Conservation (phyloP, 768 basidiomycete genomes). For the Amanita polypyramis region DNA sequence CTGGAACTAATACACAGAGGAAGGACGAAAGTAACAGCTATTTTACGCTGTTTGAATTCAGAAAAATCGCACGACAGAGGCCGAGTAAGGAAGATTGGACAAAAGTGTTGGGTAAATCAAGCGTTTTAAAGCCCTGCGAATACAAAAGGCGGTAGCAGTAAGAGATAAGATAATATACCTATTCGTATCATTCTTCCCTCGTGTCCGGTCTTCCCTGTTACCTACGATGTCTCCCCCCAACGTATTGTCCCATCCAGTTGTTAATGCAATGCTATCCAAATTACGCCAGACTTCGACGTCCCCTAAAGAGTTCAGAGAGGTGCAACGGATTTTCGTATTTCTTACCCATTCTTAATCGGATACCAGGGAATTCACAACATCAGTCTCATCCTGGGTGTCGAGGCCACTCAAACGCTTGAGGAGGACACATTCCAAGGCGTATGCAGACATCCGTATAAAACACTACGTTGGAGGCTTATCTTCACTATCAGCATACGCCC, state of each 20-base stretch:
- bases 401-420: slow-evolving; percentile 64
- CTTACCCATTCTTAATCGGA: background rate
- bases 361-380: slow-evolving; percentile 63
- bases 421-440: slow-evolving; percentile 57
- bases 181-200: background rate
- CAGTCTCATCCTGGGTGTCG: slow-evolving; percentile 72
- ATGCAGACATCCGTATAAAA: slow-evolving; percentile 15
- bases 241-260: slow-evolving; percentile 58
- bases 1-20: background rate
- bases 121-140: slow-evolving; percentile 78
- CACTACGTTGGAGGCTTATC: background rate
- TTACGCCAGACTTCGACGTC: slow-evolving; percentile 50
- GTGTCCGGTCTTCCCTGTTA: background rate
- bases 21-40: slow-evolving; percentile 80
- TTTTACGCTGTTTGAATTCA: slow-evolving; percentile 78
- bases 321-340: slow-evolving; percentile 12
- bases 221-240: slow-evolving; percentile 13
- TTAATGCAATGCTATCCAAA: slow-evolving; percentile 64
- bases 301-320: slow-evolving; percentile 75
- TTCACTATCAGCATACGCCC: slow-evolving; percentile 55
- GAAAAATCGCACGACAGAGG: slow-evolving; percentile 38
- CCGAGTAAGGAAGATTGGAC: slow-evolving; percentile 53
- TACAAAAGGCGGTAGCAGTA: slow-evolving; percentile 70
- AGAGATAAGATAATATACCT: slow-evolving; percentile 9
- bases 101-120: slow-evolving; percentile 38